These are phyloP conservation scores for Phaeophleospora eucalypticola DNA, from an alignment of 2,329 filamentous ascomycete species.

Conservation along the genomic window DNA sequence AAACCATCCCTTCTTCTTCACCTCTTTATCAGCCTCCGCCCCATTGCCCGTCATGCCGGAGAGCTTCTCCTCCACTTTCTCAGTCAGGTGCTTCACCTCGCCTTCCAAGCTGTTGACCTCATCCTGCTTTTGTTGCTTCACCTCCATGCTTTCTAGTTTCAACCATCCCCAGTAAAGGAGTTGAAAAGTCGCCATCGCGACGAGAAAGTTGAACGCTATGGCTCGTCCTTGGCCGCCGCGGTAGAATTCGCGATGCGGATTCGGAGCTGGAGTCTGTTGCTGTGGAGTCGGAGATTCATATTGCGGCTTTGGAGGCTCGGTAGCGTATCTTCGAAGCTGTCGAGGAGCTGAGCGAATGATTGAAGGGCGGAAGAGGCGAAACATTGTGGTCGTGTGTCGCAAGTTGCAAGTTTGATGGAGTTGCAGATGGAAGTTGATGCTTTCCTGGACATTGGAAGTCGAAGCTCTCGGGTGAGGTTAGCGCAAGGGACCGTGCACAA, in stretches of 20 bases:
- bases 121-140: conserved; percentile 53
- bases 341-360: background rate
- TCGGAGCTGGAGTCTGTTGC: conserved; percentile 12
- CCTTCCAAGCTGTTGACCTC: conserved; percentile 24
- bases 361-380: too few species aligned
- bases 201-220: conserved; percentile 67
- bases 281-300: conserved; percentile 22
- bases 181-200: conserved; percentile 76
- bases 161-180: conserved; percentile 70
- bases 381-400: too few species aligned
- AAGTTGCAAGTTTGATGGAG: too few species aligned
- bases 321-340: background rate
- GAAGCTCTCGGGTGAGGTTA: too few species aligned
- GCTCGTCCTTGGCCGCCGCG: conserved; percentile 61
- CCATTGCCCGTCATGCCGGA: background rate
- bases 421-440: too few species aligned
- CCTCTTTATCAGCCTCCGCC: background rate
- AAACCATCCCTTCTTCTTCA: background rate
- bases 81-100: conserved; percentile 23
- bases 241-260: conserved; percentile 58
- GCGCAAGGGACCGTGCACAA: background rate
- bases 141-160: conserved; percentile 69
- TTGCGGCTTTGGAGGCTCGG: conserved; percentile 6
- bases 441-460: too few species aligned
- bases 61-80: conserved; percentile 3